Evolutionary conservation across 352 stramenopile species (phyloP), one percentile per base, ranked within the genome.

Genomic region (Pythium rhizo-oryzae): DNA sequence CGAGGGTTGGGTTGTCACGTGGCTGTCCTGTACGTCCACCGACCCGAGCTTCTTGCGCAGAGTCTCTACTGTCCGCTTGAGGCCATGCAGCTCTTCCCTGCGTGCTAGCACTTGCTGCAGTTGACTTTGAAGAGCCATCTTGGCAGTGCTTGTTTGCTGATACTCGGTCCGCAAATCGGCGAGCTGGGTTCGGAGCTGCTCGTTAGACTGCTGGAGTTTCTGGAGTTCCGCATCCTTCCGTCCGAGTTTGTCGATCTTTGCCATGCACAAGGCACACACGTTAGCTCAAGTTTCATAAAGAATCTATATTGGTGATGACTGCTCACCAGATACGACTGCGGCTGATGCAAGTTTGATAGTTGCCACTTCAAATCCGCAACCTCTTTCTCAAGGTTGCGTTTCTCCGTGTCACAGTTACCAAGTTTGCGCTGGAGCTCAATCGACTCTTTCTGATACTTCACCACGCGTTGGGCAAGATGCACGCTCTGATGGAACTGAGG

Each of bases 401-500:
- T 72, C n/a, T 89, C 81, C 9, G 18, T 44, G 4, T 43, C 60
- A 19, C 74, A 72, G 2, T 77, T 62, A 23, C 72, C 74, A 8
- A 89, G 66, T 21, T 80, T 72, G 16, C 79, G 75, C 21, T 85
- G 56, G 1, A 83, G 65, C 2, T 77, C 71, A 4, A 88, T 79
- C 8, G 66, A 59, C 53, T 93, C 71, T 50, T 77, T 78, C 39
- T 93, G 84, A 33, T 71, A 77, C 60, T 90, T 89, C 9, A 93
- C 85, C 1, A 92, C 76, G n/a, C 76, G 79, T 55, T 92, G 85
- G 0, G 82, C 85, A 0, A 93, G 75, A 46, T 79, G 56, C 6
- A 91, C 84, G 44, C 84, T 92, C 39, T 93, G 85, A 33, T 92
- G 79, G 63, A 93, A 93, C 85, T 93, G 62, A 44, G n/a, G 19